phyloP scores from a whole-genome alignment of 2,329 filamentous ascomycete genomes.

The Fusarium dlaminii region DNA sequence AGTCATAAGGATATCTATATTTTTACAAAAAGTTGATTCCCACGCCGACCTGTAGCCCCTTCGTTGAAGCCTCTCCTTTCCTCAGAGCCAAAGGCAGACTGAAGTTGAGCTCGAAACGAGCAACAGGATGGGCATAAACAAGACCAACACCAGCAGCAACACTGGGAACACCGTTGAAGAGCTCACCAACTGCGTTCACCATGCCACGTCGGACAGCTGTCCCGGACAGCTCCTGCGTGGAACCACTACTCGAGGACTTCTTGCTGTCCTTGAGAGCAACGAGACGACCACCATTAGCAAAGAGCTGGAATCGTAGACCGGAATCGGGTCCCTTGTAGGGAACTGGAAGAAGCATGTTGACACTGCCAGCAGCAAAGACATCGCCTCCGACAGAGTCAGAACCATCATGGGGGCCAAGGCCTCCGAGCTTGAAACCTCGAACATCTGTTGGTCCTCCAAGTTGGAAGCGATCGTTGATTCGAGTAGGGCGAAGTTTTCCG shows the following conservation, averaged over 20 bases:
- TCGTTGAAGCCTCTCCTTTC: constrained; percentile 85
- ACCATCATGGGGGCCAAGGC: constrained; percentile 88
- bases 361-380: constrained; percentile 87
- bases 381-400: constrained; percentile 89
- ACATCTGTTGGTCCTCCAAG: constrained; percentile 95
- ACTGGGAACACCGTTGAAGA: constrained; percentile 82
- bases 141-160: constrained; percentile 87
- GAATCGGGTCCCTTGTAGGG: constrained; percentile 84
- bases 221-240: constrained; percentile 48
- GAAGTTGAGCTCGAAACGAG: constrained; percentile 96
- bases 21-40: constrained; percentile 91
- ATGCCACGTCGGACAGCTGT: constrained; percentile 63
- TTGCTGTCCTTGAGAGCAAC: constrained; percentile 75
- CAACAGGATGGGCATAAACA: constrained; percentile 94
- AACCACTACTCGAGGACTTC: constrained; percentile 55
- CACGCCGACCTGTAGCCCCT: constrained; percentile 94
- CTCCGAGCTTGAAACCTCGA: constrained; percentile 89
- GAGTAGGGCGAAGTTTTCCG: constrained; percentile 70
- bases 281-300: constrained; percentile 88
- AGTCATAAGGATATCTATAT: constrained; percentile 30
- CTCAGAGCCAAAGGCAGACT: constrained; percentile 84
- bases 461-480: constrained; percentile 93
- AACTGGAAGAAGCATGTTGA: constrained; percentile 85
- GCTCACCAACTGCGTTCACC: constrained; percentile 70
- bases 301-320: constrained; percentile 86